Percentiles rank a stretch among this genome's conserved stretches.
These are phyloP conservation scores for Backusella tarrabulga DNA, from an alignment of 192 early-diverging fungal species.

Conservation along the genomic window DNA sequence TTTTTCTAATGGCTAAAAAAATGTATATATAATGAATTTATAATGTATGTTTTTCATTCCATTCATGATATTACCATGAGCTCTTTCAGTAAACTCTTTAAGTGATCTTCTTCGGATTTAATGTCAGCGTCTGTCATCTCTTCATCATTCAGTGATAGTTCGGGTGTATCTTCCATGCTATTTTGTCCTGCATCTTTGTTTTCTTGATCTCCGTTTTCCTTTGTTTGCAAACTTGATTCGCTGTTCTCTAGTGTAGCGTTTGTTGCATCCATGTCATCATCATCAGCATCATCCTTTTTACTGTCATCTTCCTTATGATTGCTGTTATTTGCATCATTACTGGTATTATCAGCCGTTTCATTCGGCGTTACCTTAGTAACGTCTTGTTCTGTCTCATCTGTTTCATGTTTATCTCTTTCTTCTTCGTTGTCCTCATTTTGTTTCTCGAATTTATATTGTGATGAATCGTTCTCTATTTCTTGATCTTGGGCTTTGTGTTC, in stretches of 20 bases:
- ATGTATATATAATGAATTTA: neutral
- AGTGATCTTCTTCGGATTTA: neutral
- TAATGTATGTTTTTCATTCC: neutral
- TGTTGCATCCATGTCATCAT: neutral
- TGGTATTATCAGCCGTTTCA: neutral
- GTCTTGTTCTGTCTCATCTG: neutral
- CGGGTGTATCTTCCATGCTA: neutral
- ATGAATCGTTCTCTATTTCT: neutral
- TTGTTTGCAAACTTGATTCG: neutral
- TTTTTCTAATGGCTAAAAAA: slow-evolving; percentile 26
- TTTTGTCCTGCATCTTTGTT: neutral
- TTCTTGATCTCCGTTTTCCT: neutral
- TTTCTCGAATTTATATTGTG: neutral
- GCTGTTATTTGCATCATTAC: neutral
- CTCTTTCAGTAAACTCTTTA: neutral
- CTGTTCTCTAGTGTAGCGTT: neutral
- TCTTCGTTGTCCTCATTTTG: slow-evolving; percentile 21
- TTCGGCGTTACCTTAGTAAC: neutral
- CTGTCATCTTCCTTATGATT: neutral
- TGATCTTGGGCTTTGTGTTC: neutral
- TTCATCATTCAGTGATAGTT: slow-evolving; percentile 6
- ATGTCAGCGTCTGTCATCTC: neutral
- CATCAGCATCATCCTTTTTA: neutral
- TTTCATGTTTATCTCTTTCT: slow-evolving; percentile 2
- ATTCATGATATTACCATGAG: slow-evolving; percentile 10